phyloP scores from a whole-genome alignment of 805 yeast genomes.

The Torulaspora microellipsoides region DNA sequence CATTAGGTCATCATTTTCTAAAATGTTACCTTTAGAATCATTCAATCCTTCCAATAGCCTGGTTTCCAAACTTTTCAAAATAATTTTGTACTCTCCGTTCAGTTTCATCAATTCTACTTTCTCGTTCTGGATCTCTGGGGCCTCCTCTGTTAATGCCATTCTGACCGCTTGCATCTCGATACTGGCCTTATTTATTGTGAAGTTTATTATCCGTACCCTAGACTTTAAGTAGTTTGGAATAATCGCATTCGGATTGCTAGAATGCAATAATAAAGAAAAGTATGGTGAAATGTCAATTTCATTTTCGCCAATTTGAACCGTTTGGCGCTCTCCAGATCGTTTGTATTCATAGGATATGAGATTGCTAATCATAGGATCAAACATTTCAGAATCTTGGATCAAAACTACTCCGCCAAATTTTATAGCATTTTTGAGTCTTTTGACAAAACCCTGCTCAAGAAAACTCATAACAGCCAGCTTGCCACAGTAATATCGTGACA shows the following conservation, averaged over 20 bases:
- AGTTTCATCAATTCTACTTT: slow-evolving; percentile 49
- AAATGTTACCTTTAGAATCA: slow-evolving; percentile 52
- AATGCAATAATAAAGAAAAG: slow-evolving; percentile 56
- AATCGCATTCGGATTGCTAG: slow-evolving; percentile 49
- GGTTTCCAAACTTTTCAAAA: slow-evolving; percentile 52
- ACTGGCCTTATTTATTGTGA: slow-evolving; percentile 63
- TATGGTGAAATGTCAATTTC: slow-evolving; percentile 63
- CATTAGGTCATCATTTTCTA: slow-evolving; percentile 62
- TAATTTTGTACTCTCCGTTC: slow-evolving; percentile 55
- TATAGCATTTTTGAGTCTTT: slow-evolving; percentile 71
- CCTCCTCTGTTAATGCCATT: slow-evolving; percentile 46
- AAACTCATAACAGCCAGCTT: slow-evolving; percentile 61
- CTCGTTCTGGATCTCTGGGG: slow-evolving; percentile 63
- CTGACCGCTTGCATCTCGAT: slow-evolving; percentile 61
- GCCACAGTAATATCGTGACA: slow-evolving; percentile 33
- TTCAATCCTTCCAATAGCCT: slow-evolving; percentile 55
- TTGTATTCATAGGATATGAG: slow-evolving; percentile 56
- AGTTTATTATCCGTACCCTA: slow-evolving; percentile 62
- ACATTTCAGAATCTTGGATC: slow-evolving; percentile 73
- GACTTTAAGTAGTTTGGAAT: slow-evolving; percentile 56
- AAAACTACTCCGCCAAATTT: slow-evolving; percentile 77
- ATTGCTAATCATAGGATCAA: slow-evolving; percentile 67
- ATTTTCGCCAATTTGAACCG: slow-evolving; percentile 56
- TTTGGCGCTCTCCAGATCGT: slow-evolving; percentile 62
- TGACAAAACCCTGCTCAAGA: slow-evolving; percentile 58